Conservation (phyloP, 73 alveolate species). For the Blepharisma japonicum region DNA sequence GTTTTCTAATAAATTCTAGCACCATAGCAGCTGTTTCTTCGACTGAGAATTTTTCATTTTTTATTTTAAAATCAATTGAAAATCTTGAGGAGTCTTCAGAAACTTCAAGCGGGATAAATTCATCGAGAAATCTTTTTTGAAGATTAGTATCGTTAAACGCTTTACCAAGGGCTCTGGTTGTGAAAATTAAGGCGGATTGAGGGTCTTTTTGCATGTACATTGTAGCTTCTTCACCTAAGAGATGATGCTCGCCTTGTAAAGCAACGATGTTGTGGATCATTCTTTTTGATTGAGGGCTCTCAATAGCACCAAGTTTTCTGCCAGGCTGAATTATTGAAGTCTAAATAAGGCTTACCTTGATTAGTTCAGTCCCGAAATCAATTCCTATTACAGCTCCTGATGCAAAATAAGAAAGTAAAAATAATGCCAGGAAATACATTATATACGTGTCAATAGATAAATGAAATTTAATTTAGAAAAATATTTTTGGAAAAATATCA, state of each 20-base stretch:
- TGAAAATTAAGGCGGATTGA: constrained; percentile 45
- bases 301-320: constrained; percentile 83
- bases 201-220: constrained; percentile 56
- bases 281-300: constrained; percentile 77
- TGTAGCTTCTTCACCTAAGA: constrained; percentile 62
- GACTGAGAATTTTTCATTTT: constrained; percentile 30
- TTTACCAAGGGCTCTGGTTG: constrained; percentile 51
- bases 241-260: constrained; percentile 56
- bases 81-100: not conserved
- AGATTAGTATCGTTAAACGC: not conserved
- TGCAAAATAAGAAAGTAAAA: not conserved
- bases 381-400: constrained; percentile 77
- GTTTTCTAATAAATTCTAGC: constrained; percentile 40
- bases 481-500: no score
- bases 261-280: constrained; percentile 73
- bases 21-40: constrained; percentile 73
- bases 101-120: not conserved
- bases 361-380: constrained; percentile 87
- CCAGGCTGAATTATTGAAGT: constrained; percentile 78
- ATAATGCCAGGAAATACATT: no score
- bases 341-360: constrained; percentile 71
- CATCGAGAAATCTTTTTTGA: not conserved
- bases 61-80: not conserved
- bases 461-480: no score
- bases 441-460: no score